Base-by-base conservation (phyloP, 148 eudicot genomes). In the Cornus florida region DNA sequence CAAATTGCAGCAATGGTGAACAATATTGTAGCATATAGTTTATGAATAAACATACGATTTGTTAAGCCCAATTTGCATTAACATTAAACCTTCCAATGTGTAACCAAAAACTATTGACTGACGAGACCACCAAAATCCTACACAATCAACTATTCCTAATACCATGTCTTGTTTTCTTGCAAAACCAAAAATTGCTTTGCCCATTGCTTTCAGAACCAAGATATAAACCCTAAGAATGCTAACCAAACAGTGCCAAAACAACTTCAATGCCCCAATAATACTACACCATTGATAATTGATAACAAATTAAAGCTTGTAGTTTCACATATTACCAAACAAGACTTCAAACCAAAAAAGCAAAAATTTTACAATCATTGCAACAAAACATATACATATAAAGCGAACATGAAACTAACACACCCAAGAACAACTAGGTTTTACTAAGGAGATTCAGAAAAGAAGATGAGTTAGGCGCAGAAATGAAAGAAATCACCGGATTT, bases 401-500 rank as follows among this genome's bases (percentile, higher is more conserved):
- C 48, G 10, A 43, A 53, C 4, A 53, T 53, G 59, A 53, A 53
- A 53, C 2, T 12, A 53, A 53, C 59, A 60, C 9, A 5, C 28
- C 28, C 48, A 43, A 43, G 48, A 43, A 35, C 2, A 50, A 62
- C 66, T 70, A 80, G 67, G 72, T 69, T 67, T 80, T 71, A 20
- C 0, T 9, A 23, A 22, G 31, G 7, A 7, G 59, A 32, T 23
- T 19, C 28, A 28, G n/a, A 28, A 67, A 67, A n/a, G 33, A 62
- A 75, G 1, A 6, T 9, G 71, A 71, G 70, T 67, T 67, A 39
- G 31, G 59, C 6, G 20, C 14, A 64, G 75, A 70, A 74, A 53
- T 41, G 24, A 31, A 67, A 43, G 8, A 60, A 69, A 87, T 78
- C 67, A 91, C 97, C 89, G 87, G 83, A 86, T 88, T 87, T 24